A percentile compares a stretch with the other conserved stretches of the same genome.
Conservation (phyloP, 1,139 yeast species). For the Komagataea norvegica region DNA sequence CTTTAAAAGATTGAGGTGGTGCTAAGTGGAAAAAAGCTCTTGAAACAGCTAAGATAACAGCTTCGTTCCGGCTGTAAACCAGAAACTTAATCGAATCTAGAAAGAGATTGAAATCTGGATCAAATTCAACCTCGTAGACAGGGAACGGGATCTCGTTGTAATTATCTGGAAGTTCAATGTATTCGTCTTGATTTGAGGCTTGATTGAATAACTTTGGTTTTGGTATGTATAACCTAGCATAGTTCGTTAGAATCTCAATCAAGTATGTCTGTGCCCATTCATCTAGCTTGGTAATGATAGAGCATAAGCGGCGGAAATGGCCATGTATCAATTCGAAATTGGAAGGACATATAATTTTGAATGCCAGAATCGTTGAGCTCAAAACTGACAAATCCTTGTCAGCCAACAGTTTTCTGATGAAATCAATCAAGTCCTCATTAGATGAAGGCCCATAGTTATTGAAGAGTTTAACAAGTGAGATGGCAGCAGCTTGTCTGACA, state of each 20-base stretch:
- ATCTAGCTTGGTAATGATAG: conserved; percentile 52
- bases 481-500: conserved; percentile 78
- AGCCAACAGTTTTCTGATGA: conserved; percentile 49
- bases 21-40: conserved; percentile 52
- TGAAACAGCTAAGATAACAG: conserved; percentile 58
- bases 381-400: conserved; percentile 68
- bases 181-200: conserved; percentile 27
- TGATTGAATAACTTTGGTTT: conserved; percentile 40
- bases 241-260: conserved; percentile 62
- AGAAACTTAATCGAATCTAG: conserved; percentile 43
- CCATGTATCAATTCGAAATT: conserved; percentile 68
- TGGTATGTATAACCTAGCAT: conserved; percentile 56
- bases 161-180: conserved; percentile 39
- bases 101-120: conserved; percentile 54
- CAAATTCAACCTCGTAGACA: conserved; percentile 41
- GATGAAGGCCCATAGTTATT: conserved; percentile 30
- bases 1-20: conserved; percentile 45
- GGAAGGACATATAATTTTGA: conserved; percentile 50
- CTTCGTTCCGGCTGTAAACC: conserved; percentile 49
- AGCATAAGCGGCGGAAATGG: conserved; percentile 58
- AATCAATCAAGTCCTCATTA: conserved; percentile 42
- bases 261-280: conserved; percentile 69
- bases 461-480: conserved; percentile 67
- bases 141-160: conserved; percentile 35
- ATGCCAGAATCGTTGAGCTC: conserved; percentile 61